A percentile compares a stretch with the other conserved stretches of the same genome.
Evolutionary conservation across 768 basidiomycete species (phyloP).

Genomic region (Russula vinacea): DNA sequence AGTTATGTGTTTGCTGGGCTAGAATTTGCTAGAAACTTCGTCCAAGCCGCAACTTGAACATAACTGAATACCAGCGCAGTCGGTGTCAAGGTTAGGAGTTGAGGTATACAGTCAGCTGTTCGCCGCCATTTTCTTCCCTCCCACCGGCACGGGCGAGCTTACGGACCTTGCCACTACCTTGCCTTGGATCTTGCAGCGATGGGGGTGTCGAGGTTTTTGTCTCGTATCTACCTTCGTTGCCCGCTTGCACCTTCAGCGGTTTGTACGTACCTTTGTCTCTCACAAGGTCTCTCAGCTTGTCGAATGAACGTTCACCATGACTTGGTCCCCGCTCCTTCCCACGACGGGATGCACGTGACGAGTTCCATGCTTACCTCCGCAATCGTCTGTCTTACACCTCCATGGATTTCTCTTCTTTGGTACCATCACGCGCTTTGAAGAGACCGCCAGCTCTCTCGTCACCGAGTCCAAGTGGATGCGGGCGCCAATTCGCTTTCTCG

Average conservation of each 20-base stretch:
- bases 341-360: too few species aligned
- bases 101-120: too few species aligned
- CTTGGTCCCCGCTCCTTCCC: too few species aligned
- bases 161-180: too few species aligned
- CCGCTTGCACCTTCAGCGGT: not conserved
- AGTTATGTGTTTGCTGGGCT: too few species aligned
- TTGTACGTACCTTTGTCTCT: conserved; percentile 57
- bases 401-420: conserved; percentile 95
- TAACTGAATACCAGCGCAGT: too few species aligned
- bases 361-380: conserved; percentile 92
- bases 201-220: conserved; percentile 97
- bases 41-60: too few species aligned
- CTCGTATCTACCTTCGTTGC: conserved; percentile 42
- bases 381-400: conserved; percentile 81
- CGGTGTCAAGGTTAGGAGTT: too few species aligned
- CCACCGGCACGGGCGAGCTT: conserved; percentile 79
- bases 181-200: conserved; percentile 75
- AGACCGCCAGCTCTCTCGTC: conserved; percentile 73
- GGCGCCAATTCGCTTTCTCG: conserved; percentile 83
- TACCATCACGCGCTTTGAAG: conserved; percentile 87
- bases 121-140: too few species aligned
- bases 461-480: conserved; percentile 65
- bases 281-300: too few species aligned
- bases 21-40: too few species aligned
- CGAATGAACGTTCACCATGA: too few species aligned